Conservation (phyloP, 306 rosid genomes). For the Gastrolobium villosum region DNA sequence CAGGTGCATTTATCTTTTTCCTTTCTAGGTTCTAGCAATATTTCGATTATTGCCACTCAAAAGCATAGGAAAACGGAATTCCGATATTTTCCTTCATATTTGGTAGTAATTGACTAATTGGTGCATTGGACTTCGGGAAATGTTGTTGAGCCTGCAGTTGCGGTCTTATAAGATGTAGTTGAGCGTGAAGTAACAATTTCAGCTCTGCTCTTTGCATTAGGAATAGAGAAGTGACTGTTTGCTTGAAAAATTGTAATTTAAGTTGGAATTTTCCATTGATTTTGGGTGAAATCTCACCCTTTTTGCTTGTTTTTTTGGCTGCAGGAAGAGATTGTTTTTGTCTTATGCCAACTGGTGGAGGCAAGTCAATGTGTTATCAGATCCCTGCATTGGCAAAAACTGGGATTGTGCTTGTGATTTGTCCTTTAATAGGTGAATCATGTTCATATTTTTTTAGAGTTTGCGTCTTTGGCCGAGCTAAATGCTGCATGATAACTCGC, state of each 20-base stretch:
- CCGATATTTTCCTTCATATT: background rate
- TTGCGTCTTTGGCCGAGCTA: conserved; percentile 31
- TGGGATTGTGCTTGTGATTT: conserved; percentile 90
- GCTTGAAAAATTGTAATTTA: background rate
- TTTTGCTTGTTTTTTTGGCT: background rate
- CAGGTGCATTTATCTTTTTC: conserved; percentile 59
- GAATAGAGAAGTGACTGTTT: conserved; percentile 12
- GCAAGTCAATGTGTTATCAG: conserved; percentile 96
- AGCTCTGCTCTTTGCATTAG: background rate
- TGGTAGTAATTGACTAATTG: background rate
- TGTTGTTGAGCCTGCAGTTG: background rate
- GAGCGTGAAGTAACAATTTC: background rate
- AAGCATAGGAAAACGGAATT: conserved; percentile 5
- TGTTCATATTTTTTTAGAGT: conserved; percentile 36
- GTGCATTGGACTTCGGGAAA: conserved; percentile 10
- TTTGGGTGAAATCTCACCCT: background rate
- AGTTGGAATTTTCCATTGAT: conserved; percentile 27
- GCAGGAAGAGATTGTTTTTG: conserved; percentile 94
- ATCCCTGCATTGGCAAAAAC: conserved; percentile 83
- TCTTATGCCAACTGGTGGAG: conserved; percentile 98
- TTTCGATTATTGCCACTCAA: background rate
- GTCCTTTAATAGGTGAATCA: conserved; percentile 86
- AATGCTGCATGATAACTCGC: conserved; percentile 46
- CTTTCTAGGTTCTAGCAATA: background rate
- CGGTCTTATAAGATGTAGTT: conserved; percentile 7